Conservation (phyloP, 2,329 filamentous ascomycete genomes). For the Aspergillus versicolor region DNA sequence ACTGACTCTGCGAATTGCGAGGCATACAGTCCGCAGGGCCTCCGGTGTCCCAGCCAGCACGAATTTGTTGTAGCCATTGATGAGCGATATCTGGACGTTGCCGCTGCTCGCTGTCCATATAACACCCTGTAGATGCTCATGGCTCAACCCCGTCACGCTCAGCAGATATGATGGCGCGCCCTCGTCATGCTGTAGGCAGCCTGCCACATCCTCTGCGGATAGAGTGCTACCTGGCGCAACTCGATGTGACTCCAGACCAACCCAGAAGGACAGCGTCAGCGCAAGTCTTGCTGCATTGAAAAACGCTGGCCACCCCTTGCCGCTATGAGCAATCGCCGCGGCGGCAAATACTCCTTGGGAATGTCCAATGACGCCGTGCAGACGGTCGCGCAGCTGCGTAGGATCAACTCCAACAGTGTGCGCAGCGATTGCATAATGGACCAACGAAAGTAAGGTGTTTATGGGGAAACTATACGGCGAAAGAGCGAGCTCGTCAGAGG, state of each 20-base stretch:
- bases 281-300: constrained; percentile 25
- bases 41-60: constrained; percentile 31
- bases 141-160: constrained; percentile 1
- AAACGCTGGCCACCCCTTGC: constrained; percentile 32
- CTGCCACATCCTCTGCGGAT: constrained; percentile 15
- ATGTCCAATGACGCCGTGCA: constrained; percentile 26
- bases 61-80: constrained; percentile 31
- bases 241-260: constrained; percentile 30
- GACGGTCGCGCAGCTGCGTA: background rate
- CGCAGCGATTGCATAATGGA: constrained; percentile 2
- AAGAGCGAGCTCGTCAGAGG: background rate
- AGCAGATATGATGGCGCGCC: background rate
- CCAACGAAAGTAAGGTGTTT: constrained; percentile 32
- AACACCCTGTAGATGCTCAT: background rate
- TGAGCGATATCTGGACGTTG: constrained; percentile 23
- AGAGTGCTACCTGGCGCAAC: constrained; percentile 17
- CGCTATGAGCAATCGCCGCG: constrained; percentile 29
- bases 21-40: constrained; percentile 17
- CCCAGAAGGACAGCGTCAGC: constrained; percentile 37
- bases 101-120: constrained; percentile 23
- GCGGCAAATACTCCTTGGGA: constrained; percentile 41
- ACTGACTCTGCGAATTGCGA: background rate
- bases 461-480: constrained; percentile 33
- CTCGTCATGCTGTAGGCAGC: background rate
- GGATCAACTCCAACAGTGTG: background rate